Evolutionary conservation across 768 basidiomycete species (phyloP).

Genomic region (Lenzites betulinus): DNA sequence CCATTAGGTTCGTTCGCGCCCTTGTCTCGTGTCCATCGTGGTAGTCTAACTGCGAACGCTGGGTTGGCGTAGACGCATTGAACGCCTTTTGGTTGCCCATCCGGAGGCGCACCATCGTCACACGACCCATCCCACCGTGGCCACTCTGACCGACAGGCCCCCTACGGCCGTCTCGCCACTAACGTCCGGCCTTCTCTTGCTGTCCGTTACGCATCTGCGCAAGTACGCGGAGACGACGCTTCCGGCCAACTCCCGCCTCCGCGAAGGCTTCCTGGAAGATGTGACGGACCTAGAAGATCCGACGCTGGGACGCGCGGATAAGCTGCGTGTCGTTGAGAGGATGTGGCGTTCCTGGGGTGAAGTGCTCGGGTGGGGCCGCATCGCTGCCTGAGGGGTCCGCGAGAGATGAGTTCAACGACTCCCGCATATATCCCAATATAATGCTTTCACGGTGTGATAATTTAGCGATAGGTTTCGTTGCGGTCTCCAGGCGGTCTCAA

Average conservation of each 20-base stretch:
- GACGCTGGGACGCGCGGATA: constrained; percentile 63
- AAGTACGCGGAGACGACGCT: constrained; percentile 59
- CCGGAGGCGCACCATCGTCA: constrained; percentile 33
- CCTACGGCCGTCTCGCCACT: constrained; percentile 47
- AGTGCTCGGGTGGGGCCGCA: constrained; percentile 59
- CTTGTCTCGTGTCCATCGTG: not conserved
- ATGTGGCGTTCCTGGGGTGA: constrained; percentile 90
- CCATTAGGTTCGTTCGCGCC: constrained; percentile 57
- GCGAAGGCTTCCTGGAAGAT: constrained; percentile 83
- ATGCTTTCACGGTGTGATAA: too few relatives aligned
- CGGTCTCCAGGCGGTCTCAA: too few relatives aligned
- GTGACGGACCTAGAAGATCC: constrained; percentile 81
- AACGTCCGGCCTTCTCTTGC: constrained; percentile 71
- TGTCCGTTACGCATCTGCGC: constrained; percentile 69
- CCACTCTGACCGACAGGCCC: constrained; percentile 8
- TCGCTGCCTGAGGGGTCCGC: constrained; percentile 21
- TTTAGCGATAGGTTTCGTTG: too few relatives aligned
- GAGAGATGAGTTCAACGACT: too few relatives aligned
- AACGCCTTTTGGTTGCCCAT: constrained; percentile 62
- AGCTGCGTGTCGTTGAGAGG: constrained; percentile 74
- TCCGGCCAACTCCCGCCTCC: constrained; percentile 60
- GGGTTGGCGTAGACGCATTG: constrained; percentile 52
- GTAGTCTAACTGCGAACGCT: not conserved
- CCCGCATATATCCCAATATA: too few relatives aligned
- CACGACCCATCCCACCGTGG: constrained; percentile 10